Conservation (phyloP, 1,284 basidiomycete species). For the Hortiboletus rubellus region DNA sequence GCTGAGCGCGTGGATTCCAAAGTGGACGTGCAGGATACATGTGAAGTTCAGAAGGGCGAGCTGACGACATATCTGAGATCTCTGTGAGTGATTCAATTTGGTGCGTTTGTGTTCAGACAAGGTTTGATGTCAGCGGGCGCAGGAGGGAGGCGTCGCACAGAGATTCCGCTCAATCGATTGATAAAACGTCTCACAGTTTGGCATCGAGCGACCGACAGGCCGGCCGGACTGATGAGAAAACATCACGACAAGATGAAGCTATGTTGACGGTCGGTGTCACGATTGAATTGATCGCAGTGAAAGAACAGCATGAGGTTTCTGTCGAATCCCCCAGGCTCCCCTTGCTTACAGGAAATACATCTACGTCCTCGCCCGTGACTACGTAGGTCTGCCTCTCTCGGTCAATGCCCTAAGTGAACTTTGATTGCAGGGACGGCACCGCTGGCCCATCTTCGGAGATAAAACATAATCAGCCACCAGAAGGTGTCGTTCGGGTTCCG, state of each 20-base stretch:
- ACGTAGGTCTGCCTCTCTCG: slow-evolving; percentile 1
- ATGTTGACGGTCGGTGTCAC: background rate
- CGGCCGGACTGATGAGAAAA: background rate
- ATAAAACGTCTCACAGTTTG: background rate
- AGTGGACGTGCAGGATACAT: background rate
- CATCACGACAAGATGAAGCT: background rate
- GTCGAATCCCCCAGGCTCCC: background rate
- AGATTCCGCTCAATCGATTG: background rate
- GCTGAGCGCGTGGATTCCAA: background rate
- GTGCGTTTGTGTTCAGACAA: background rate
- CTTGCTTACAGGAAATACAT: background rate
- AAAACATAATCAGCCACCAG: background rate
- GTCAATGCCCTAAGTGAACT: background rate
- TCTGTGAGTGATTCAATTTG: slow-evolving; percentile 5
- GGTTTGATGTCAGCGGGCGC: background rate
- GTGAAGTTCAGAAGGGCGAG: background rate
- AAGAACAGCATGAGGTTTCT: background rate
- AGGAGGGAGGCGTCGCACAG: background rate
- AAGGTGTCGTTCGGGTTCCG: background rate
- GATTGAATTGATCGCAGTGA: background rate
- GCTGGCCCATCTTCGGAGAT: background rate
- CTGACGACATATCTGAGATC: background rate
- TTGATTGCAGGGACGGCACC: background rate
- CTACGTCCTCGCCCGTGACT: background rate
- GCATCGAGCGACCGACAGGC: background rate